Conservation (phyloP, 306 rosid species). For the Prosopis cineraria region DNA sequence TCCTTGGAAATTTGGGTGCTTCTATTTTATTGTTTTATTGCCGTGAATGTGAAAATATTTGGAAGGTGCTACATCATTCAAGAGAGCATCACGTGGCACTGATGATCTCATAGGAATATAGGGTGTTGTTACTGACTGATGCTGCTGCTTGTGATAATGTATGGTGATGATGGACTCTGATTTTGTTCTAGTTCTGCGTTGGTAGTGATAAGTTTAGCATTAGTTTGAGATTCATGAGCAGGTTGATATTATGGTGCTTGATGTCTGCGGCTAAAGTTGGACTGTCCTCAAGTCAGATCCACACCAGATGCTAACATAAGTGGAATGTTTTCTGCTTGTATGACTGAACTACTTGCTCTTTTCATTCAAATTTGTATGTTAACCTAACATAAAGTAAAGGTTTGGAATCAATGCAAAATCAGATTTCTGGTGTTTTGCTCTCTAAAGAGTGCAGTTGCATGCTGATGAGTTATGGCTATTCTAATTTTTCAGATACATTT, state of each 20-base stretch:
- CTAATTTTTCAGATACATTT: background rate
- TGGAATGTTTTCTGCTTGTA: background rate
- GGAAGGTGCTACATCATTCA: background rate
- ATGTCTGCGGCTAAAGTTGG: background rate
- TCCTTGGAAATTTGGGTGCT: background rate
- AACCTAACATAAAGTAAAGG: background rate
- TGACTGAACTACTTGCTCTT: background rate
- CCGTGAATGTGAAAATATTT: background rate
- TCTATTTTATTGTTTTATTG: background rate
- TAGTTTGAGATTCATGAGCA: background rate
- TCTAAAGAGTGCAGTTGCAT: background rate
- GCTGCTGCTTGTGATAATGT: background rate
- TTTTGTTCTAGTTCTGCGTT: background rate
- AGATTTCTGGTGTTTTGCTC: constrained; percentile 23
- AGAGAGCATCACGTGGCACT: background rate
- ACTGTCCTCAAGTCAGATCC: background rate
- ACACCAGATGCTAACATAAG: background rate
- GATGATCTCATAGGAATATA: background rate
- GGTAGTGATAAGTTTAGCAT: background rate
- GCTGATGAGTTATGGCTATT: background rate
- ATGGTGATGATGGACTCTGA: background rate
- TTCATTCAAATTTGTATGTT: background rate
- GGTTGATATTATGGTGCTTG: background rate
- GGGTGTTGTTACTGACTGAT: background rate
- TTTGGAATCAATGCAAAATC: constrained; percentile 30